Evolutionary conservation across 2,329 filamentous ascomycete genomes (phyloP).

Genomic region (Bimuria novae-zelandiae): DNA sequence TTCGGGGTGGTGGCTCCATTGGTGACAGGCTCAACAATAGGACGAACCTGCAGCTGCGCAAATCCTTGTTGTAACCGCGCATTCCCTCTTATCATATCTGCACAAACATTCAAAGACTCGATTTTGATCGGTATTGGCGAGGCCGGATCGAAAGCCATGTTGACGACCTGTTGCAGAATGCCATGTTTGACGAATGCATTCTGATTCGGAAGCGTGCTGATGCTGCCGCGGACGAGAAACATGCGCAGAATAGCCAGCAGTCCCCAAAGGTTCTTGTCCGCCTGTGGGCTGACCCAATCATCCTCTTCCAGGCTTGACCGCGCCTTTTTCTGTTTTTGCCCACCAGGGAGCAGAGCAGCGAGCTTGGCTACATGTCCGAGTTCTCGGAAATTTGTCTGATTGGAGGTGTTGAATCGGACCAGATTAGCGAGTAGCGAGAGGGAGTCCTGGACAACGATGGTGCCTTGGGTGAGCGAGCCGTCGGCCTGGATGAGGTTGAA

Average conservation of each 20-base stretch:
- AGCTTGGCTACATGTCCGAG: conserved; percentile 79
- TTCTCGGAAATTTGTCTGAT: conserved; percentile 92
- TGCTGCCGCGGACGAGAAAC: conserved; percentile 80
- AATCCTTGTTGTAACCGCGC: conserved; percentile 82
- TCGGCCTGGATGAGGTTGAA: conserved; percentile 83
- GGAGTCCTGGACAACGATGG: conserved; percentile 89
- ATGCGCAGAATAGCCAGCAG: conserved; percentile 83
- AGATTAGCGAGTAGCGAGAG: conserved; percentile 89
- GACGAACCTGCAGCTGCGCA: conserved; percentile 78
- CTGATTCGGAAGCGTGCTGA: conserved; percentile 83
- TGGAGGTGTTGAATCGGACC: conserved; percentile 82
- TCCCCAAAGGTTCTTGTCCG: conserved; percentile 90
- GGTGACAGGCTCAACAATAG: conserved; percentile 55
- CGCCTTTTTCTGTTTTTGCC: conserved; percentile 60
- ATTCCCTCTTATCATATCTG: conserved; percentile 86
- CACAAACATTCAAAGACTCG: conserved; percentile 83
- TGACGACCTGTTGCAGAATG: conserved; percentile 76
- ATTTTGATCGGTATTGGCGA: conserved; percentile 79
- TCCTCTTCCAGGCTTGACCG: conserved; percentile 61
- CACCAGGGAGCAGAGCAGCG: conserved; percentile 67
- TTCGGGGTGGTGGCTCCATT: conserved; percentile 53
- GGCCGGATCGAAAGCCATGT: conserved; percentile 76
- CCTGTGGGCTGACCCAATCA: conserved; percentile 77
- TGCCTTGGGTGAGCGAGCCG: conserved; percentile 80
- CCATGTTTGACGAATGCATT: conserved; percentile 82